Evolutionary conservation across 2,329 filamentous ascomycete species (phyloP).

Genomic region (Trichoderma aggressivum): DNA sequence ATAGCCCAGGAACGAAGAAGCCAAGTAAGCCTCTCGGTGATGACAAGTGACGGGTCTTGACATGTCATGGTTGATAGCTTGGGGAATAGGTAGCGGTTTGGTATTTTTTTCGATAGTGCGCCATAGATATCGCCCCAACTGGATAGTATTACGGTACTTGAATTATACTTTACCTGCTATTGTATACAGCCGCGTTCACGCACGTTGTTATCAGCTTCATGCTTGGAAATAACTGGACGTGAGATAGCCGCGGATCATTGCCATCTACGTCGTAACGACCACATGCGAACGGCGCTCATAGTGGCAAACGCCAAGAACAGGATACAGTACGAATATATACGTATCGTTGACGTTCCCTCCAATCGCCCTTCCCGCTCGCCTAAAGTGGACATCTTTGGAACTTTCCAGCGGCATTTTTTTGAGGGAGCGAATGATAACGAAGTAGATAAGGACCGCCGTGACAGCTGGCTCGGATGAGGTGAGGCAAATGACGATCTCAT

Average conservation of each 20-base stretch:
- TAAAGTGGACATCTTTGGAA: background rate
- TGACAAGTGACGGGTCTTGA: background rate
- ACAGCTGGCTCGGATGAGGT: background rate
- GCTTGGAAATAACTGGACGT: background rate
- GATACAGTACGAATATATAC: background rate
- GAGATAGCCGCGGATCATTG: background rate
- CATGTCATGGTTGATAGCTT: background rate
- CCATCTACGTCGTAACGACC: background rate
- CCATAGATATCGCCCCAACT: background rate
- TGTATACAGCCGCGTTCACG: background rate
- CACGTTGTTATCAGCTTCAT: background rate
- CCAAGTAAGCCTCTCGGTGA: background rate
- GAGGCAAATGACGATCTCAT: constrained; percentile 1
- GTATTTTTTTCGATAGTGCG: background rate
- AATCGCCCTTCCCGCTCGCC: background rate
- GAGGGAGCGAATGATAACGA: background rate
- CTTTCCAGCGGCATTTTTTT: constrained; percentile 3
- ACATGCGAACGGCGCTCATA: background rate
- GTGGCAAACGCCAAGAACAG: constrained; percentile 9
- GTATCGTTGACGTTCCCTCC: background rate
- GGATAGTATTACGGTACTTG: background rate
- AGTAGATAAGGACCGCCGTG: constrained; percentile 5
- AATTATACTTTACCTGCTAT: background rate
- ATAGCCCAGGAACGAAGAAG: background rate
- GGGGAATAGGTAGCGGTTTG: background rate